phyloP scores from a whole-genome alignment of 257 asterid species.

The Anisodus acutangulus region DNA sequence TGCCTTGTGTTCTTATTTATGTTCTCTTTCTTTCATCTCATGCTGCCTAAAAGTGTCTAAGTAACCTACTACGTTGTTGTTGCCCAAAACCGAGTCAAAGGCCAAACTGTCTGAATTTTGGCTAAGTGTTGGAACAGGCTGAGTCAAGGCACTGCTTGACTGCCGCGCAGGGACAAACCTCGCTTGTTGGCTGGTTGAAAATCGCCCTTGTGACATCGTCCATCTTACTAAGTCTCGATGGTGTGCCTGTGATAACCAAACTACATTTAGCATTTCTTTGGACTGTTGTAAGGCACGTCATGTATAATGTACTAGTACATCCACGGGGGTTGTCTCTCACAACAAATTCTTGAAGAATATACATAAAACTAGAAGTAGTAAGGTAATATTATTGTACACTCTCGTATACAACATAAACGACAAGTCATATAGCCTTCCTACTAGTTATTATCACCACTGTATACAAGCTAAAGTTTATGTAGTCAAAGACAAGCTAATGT shows the following conservation, averaged over 20 bases:
- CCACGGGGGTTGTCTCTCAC: not conserved
- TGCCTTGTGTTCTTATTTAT: no score
- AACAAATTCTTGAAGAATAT: not conserved
- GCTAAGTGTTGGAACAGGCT: no score
- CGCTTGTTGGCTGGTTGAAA: no score
- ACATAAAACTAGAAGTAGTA: slow-evolving; percentile 4
- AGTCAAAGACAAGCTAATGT: slow-evolving; percentile 23
- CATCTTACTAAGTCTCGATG: not conserved
- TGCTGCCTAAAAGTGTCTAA: no score
- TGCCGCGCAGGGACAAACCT: no score
- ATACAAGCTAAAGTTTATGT: not conserved
- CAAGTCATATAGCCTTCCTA: not conserved
- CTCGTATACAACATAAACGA: not conserved
- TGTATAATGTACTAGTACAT: not conserved
- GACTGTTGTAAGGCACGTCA: not conserved
- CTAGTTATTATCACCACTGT: not conserved
- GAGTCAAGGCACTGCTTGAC: no score
- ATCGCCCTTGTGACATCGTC: not conserved
- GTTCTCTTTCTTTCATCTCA: no score
- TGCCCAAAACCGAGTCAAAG: no score
- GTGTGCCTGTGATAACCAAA: not conserved
- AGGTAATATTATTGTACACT: not conserved
- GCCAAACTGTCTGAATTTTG: no score
- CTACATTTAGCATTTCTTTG: not conserved
- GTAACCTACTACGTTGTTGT: no score